A percentile compares a stretch with the other conserved stretches of the same genome.
Evolutionary conservation across 495 filamentous ascomycete genomes (phyloP).

Genomic region (Pseudevernia furfuracea): DNA sequence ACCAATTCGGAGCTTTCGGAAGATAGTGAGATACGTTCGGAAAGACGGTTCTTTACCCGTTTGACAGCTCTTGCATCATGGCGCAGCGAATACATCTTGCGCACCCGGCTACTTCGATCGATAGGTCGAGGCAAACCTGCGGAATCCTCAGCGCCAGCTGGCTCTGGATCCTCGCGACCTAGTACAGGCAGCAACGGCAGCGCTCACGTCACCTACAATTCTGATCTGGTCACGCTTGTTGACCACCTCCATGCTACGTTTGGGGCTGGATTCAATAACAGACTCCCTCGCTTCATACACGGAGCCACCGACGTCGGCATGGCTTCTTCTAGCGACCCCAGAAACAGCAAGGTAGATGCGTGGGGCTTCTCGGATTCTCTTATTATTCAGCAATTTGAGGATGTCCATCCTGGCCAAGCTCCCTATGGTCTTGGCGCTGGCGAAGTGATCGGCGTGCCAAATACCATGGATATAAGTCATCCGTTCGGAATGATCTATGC

Average conservation of each 20-base stretch:
- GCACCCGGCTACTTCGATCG: constrained; percentile 76
- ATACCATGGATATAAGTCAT: constrained; percentile 83
- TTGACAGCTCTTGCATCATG: constrained; percentile 75
- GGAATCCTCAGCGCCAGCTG: constrained; percentile 46
- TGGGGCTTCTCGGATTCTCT: constrained; percentile 75
- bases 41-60: constrained; percentile 68
- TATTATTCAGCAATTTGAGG: constrained; percentile 64
- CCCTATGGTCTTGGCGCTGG: constrained; percentile 73
- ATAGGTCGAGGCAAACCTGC: constrained; percentile 68
- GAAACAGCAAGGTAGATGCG: constrained; percentile 66
- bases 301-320: constrained; percentile 68
- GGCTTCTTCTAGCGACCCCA: constrained; percentile 68
- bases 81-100: constrained; percentile 85
- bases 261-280: constrained; percentile 51
- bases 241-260: constrained; percentile 72
- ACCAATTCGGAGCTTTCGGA: constrained; percentile 24
- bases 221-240: constrained; percentile 64
- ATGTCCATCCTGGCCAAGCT: constrained; percentile 63
- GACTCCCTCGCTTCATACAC: constrained; percentile 69
- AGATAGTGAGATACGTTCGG: constrained; percentile 48
- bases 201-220: constrained; percentile 69
- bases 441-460: constrained; percentile 65
- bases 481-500: constrained; percentile 75
- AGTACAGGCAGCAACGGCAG: constrained; percentile 46
- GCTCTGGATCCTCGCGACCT: constrained; percentile 40